Evolutionary conservation across 2,329 filamentous ascomycete genomes (phyloP), one percentile per base, ranked within the genome.

Genomic region (Phyllosticta citrichinensis): DNA sequence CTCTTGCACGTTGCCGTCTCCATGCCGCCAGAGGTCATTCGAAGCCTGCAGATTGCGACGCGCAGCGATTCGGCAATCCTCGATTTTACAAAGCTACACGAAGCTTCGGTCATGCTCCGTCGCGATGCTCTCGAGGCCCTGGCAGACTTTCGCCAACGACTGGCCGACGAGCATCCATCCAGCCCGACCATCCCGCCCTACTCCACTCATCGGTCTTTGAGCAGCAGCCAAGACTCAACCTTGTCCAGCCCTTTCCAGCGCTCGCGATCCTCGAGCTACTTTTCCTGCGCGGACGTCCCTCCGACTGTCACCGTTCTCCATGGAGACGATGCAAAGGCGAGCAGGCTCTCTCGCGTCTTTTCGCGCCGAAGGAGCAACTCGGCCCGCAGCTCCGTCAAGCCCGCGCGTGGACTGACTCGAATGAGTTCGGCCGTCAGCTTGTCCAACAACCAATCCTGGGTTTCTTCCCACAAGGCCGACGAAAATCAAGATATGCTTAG

Each of bases 21-120:
- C n/a, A 67, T 77, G 61, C 73, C 76, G 62, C 70, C 71, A 24
- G 72, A 76, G 61, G 70, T 76, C 19, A 73, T 77, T 54, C 68
- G 70, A 56, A 69, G 69, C 56, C 64, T 77, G 20, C 71, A 76
- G 61, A 67, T 75, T 59, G 73, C 70, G n/a, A 66, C 69, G 47
- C 67, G 72, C 52, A 69, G 70, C 50, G 69, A 70, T 25, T 65
- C 69, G 53, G 69, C 69, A 0, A 64, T 69, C 10, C 63, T 75
- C n/a, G 73, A 76, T 59, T 62, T 74, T 10, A 67, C 66, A 2
- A 61, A 68, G 17, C 65, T 77, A 20, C 70, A 75, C 61, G 71
- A 75, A 63, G 68, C 73, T 20, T 70, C 70, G 3, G 71, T 74
- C 35, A 68, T 68, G 52, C 74, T 71, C 56, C 64, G 69, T 17